Percentiles rank a stretch among this genome's conserved stretches.
Conservation (phyloP, 2,329 filamentous ascomycete genomes). For the Pseudopithomyces maydicus region DNA sequence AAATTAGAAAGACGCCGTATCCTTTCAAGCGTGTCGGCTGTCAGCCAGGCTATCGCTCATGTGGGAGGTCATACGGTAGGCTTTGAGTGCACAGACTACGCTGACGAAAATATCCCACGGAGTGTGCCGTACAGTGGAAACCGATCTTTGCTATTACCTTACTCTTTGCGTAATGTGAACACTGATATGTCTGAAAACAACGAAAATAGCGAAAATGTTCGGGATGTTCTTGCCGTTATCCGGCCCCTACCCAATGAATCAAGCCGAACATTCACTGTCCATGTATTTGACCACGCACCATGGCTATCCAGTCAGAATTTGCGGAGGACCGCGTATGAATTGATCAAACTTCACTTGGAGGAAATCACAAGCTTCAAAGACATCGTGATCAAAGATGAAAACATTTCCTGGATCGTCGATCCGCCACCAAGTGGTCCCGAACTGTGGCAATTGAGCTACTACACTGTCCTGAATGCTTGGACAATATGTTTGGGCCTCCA, state of each 20-base stretch:
- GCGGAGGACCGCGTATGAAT: not conserved
- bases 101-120: no score
- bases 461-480: slow-evolving; percentile 24
- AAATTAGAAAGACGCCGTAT: not conserved
- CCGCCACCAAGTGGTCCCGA: slow-evolving; percentile 1
- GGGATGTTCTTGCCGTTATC: slow-evolving; percentile 1
- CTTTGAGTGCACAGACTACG: not conserved
- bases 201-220: not conserved
- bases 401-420: not conserved
- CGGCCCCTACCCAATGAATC: not conserved
- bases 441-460: slow-evolving; percentile 12
- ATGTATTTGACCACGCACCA: not conserved
- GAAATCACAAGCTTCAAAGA: not conserved
- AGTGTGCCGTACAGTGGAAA: not conserved
- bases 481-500: slow-evolving; percentile 16
- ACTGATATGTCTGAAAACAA: no score
- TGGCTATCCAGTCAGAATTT: not conserved
- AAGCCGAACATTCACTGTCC: not conserved
- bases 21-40: slow-evolving; percentile 4
- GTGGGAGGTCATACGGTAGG: not conserved
- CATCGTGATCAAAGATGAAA: not conserved
- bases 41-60: slow-evolving; percentile 6
- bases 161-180: no score
- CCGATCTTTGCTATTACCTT: not conserved
- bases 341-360: not conserved